Percentiles rank a stretch among this genome's conserved stretches.
These are phyloP conservation scores for Fusarium nisikadoi DNA, from an alignment of 2,329 filamentous ascomycete genomes.

Conservation along the genomic window DNA sequence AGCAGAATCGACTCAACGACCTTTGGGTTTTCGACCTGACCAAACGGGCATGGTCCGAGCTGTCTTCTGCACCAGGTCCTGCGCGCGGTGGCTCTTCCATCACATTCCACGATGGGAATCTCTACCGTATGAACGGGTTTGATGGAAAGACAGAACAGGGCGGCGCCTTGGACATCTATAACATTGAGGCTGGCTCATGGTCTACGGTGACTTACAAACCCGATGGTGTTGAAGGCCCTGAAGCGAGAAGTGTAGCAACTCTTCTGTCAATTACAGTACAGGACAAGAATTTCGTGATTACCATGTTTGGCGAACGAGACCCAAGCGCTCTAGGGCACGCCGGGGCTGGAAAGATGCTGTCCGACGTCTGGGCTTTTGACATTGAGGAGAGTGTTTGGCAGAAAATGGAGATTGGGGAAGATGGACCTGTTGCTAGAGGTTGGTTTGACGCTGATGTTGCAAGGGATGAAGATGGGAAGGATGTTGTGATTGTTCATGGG, in stretches of 20 bases:
- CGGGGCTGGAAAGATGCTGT: not conserved
- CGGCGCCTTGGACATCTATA: not conserved
- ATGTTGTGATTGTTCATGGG: not conserved
- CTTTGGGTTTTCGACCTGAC: not conserved
- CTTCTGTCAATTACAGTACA: rapidly evolving
- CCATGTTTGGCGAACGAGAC: not conserved
- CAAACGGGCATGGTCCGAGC: rapidly evolving
- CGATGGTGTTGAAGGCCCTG: not conserved
- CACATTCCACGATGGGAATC: rapidly evolving
- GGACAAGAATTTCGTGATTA: not conserved
- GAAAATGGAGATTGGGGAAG: not conserved
- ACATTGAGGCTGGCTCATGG: not conserved
- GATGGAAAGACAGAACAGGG: not conserved
- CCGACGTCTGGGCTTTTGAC: not conserved
- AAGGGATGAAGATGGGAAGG: rapidly evolving
- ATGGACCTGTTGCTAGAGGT: not conserved
- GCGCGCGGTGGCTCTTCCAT: not conserved
- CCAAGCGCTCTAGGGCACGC: not conserved
- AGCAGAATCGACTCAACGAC: not conserved
- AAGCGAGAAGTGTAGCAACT: not conserved
- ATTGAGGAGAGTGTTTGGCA: rapidly evolving
- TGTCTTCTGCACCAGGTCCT: not conserved
- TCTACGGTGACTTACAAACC: not conserved
- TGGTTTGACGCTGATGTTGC: not conserved
- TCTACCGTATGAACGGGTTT: constrained; percentile 1